Evolutionary conservation across 2,329 filamentous ascomycete species (phyloP), one percentile per base, ranked within the genome.

Genomic region (Cyphellophora europaea): DNA sequence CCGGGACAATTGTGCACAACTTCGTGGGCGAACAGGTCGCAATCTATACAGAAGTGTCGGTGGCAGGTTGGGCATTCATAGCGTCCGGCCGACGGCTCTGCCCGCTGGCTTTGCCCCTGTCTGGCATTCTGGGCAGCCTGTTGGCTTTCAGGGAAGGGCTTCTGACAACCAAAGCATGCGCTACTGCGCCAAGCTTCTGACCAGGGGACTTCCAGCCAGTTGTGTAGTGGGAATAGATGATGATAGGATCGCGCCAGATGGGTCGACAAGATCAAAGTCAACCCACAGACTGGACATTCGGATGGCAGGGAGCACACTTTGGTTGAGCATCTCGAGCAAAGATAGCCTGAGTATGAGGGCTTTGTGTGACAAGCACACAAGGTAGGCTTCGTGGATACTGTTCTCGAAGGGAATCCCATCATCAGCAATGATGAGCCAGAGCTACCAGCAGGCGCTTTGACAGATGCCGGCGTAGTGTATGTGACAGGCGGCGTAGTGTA

Each of bases 41-140:
- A 98, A 57, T 98, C 91, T 46, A 98, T 93, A 66, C 91, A 98
- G 56, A 96, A 98, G 61, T 96, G 89, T 40, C 83, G 79, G 3
- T 72, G 62, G 58, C 91, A 98, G n/a, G 80, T 78, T 48, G 81
- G 74, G 56, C 91, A 98, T 40, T 83, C 84, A 55, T 98, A 98
- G 33, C 49, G 33, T 25, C 91, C 68, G 27, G 36, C 44, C 21
- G 38, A 27, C 11, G 33, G 13, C 8, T 33, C n/a, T 8, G 27
- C 21, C 15, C 23, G 27, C 14, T 50, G 46, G n/a, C n/a, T n/a
- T n/a, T n/a, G n/a, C n/a, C n/a, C n/a, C 47, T 49, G 51, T 63
- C 49, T 19, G 13, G 51, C 21, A 8, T 41, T 15, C 30, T 30
- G 27, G 34, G 32, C 5, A 52, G 49, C 56, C 56, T 58, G 40